A percentile compares a stretch with the other conserved stretches of the same genome.
Conservation (phyloP, 345 rosid genomes). For the Eucalyptus sideroxylon region DNA sequence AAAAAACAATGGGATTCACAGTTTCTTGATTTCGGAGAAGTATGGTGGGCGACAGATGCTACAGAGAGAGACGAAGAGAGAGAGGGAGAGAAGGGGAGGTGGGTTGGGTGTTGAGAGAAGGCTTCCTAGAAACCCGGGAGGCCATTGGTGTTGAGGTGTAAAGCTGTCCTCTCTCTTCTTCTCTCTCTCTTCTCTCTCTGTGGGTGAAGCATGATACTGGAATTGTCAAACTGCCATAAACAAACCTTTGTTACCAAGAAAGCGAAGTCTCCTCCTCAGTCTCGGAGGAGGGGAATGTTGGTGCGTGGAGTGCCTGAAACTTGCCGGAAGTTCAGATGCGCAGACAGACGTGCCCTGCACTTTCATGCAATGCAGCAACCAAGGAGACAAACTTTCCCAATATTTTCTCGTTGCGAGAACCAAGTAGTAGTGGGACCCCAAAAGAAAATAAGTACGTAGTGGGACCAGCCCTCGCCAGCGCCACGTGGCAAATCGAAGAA, state of each 20-base stretch:
- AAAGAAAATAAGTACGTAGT: background rate
- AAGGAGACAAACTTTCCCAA: background rate
- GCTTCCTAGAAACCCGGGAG: background rate
- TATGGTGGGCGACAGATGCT: background rate
- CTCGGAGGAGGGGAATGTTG: background rate
- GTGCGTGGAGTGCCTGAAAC: background rate
- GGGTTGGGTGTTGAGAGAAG: background rate
- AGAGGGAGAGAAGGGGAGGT: background rate
- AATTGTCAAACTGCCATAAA: background rate
- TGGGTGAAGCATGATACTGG: background rate
- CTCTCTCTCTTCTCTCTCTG: background rate
- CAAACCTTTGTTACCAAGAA: background rate
- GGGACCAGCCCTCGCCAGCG: background rate
- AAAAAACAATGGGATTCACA: background rate
- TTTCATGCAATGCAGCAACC: background rate
- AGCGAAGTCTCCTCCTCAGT: background rate
- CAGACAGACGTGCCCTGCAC: background rate
- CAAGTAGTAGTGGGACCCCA: no score
- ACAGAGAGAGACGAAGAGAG: background rate
- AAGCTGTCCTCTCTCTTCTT: background rate
- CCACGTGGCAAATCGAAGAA: background rate
- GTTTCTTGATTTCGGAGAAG: background rate
- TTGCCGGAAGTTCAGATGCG: background rate
- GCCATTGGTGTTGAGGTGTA: background rate
- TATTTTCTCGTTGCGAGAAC: no score